Percentiles rank a stretch among this genome's conserved stretches.
Conservation (phyloP, 495 filamentous ascomycete genomes). For the Margaritispora aquatica region DNA sequence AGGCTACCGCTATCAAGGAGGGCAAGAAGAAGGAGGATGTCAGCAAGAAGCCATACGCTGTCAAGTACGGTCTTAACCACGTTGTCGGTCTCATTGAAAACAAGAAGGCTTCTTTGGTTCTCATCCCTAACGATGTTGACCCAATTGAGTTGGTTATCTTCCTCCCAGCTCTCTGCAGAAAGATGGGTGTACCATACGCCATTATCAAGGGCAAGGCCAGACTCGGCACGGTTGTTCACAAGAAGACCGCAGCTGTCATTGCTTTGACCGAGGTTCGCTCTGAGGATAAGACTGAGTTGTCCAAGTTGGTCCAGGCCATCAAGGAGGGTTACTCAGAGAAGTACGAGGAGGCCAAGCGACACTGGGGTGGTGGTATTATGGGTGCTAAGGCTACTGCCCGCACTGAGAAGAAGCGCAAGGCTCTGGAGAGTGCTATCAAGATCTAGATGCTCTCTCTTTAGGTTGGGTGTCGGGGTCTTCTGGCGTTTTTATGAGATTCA, state of each 20-base stretch:
- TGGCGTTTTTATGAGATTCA: slow-evolving; percentile 22
- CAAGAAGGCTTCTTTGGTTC: slow-evolving; percentile 97
- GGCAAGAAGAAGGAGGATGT: slow-evolving; percentile 99
- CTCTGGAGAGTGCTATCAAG: slow-evolving; percentile 87
- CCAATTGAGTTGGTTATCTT: slow-evolving; percentile 99
- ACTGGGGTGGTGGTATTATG: slow-evolving; percentile 99
- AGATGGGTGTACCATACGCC: slow-evolving; percentile 99
- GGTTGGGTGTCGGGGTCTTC: slow-evolving; percentile 3
- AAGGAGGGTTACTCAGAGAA: slow-evolving; percentile 98
- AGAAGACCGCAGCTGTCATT: slow-evolving; percentile 98
- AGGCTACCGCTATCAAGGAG: slow-evolving; percentile 93
- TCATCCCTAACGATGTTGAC: slow-evolving; percentile 99
- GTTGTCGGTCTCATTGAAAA: slow-evolving; percentile 99
- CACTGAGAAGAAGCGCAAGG: slow-evolving; percentile 95
- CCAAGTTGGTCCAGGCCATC: slow-evolving; percentile 91
- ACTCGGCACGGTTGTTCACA: slow-evolving; percentile 98
- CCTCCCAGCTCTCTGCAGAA: slow-evolving; percentile 97
- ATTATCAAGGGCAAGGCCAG: slow-evolving; percentile 99
- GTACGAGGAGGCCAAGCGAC: slow-evolving; percentile 84
- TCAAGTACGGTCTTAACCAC: slow-evolving; percentile 99
- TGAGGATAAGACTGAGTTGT: slow-evolving; percentile 96
- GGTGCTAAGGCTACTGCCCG: slow-evolving; percentile 91
- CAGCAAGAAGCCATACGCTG: slow-evolving; percentile 98
- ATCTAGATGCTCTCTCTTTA: slow-evolving; percentile 54
- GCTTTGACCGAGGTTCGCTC: slow-evolving; percentile 92